Conservation (phyloP, 192 early-diverging fungal genomes). For the Rhizophagus clarus region DNA sequence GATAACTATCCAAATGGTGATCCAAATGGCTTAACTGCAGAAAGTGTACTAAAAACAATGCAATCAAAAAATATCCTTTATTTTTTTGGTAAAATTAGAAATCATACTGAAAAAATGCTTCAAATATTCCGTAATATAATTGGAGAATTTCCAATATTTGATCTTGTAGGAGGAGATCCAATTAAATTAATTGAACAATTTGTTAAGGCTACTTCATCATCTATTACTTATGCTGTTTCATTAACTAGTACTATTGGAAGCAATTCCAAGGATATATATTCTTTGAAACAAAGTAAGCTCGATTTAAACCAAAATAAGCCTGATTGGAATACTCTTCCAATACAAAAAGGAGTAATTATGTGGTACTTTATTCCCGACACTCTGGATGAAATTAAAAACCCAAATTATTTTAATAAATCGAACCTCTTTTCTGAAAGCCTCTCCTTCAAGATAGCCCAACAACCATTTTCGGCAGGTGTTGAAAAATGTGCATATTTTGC, state of each 20-base stretch:
- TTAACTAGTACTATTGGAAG: constrained; percentile 19
- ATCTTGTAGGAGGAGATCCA: constrained; percentile 20
- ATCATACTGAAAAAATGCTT: constrained; percentile 25
- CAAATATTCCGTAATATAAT: constrained; percentile 28
- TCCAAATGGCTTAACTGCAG: constrained; percentile 28
- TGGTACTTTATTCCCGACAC: background rate
- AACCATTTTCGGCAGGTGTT: constrained; percentile 16
- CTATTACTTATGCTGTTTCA: constrained; percentile 18
- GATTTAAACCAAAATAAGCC: constrained; percentile 2
- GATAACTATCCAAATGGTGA: constrained; percentile 33
- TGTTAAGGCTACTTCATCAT: background rate
- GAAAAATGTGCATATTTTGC: constrained; percentile 31
- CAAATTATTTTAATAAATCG: constrained; percentile 2
- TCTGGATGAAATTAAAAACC: constrained; percentile 3
- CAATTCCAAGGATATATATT: background rate
- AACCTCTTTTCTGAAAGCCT: background rate
- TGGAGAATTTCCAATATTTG: constrained; percentile 29
- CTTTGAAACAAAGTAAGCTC: background rate
- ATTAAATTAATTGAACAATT: constrained; percentile 18
- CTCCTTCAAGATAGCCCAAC: constrained; percentile 20
- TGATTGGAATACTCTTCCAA: background rate
- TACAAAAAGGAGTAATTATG: background rate
- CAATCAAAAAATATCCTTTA: constrained; percentile 25
- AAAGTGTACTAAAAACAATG: constrained; percentile 25
- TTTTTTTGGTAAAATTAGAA: constrained; percentile 31